Conservation (phyloP, 257 asterid genomes). For the Solanum appendiculatum region DNA sequence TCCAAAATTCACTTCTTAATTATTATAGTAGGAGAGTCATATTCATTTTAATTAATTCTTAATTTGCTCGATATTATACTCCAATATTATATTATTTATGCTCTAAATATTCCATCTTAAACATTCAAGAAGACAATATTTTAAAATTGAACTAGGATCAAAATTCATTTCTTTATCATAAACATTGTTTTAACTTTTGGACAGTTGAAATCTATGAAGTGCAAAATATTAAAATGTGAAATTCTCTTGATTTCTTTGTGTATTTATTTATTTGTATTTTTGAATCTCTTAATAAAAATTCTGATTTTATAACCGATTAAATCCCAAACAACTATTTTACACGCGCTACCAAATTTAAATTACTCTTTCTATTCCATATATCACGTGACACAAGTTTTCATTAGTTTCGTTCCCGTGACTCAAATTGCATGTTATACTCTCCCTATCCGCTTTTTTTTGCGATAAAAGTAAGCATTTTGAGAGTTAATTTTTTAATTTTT, state of each 20-base stretch:
- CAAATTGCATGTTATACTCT: background rate
- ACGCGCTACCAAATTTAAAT: background rate
- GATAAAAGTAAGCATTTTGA: no score
- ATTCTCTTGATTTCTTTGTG: no score
- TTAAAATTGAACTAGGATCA: background rate
- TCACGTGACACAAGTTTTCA: background rate
- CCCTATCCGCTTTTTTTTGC: background rate
- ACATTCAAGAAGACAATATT: no score
- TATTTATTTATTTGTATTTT: no score
- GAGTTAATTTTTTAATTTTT: background rate
- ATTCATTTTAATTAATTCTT: background rate
- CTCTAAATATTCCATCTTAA: background rate
- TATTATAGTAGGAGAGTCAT: background rate
- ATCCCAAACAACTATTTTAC: no score
- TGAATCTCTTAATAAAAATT: accelerated
- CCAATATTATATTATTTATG: no score
- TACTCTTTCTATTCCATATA: background rate
- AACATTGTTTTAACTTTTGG: background rate
- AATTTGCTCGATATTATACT: background rate
- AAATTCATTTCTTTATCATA: background rate
- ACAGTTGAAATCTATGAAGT: background rate
- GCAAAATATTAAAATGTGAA: no score
- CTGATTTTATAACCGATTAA: accelerated
- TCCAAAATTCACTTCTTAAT: background rate
- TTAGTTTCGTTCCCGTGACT: background rate